A percentile compares a stretch with the other conserved stretches of the same genome.
Conservation (phyloP, 169 alveolate genomes). For the Babesia sp. region DNA sequence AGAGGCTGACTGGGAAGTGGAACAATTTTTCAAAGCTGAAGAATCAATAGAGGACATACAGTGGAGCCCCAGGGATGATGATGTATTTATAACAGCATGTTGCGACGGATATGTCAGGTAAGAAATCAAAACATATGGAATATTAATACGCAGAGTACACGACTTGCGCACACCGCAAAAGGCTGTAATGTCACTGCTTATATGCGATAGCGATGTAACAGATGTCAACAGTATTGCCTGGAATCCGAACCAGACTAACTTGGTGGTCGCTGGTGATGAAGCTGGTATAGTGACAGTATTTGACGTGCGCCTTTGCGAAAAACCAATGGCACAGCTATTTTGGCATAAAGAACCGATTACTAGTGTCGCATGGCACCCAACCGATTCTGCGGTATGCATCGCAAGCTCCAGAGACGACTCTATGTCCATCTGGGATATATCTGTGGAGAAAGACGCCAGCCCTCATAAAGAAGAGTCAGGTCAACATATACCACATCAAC, state of each 20-base stretch:
- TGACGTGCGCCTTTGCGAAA: slow-evolving; percentile 43
- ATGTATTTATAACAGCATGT: slow-evolving; percentile 68
- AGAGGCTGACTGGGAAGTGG: slow-evolving; percentile 53
- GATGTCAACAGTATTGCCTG: slow-evolving; percentile 64
- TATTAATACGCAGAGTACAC: slow-evolving; percentile 11
- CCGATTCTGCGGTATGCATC: slow-evolving; percentile 71
- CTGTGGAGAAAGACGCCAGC: slow-evolving; percentile 69
- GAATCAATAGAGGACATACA: slow-evolving; percentile 70
- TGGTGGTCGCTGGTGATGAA: slow-evolving; percentile 53
- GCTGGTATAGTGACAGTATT: slow-evolving; percentile 49
- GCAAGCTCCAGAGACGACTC: slow-evolving; percentile 74
- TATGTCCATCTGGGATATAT: slow-evolving; percentile 77
- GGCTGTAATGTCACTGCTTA: slow-evolving; percentile 42
- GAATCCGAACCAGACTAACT: slow-evolving; percentile 45
- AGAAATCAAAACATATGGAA: background rate
- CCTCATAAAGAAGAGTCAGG: background rate
- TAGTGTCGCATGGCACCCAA: slow-evolving; percentile 74
- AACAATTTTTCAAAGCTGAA: background rate
- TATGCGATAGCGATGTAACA: slow-evolving; percentile 19
- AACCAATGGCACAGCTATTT: slow-evolving; percentile 34
- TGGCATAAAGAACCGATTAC: slow-evolving; percentile 71
- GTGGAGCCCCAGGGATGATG: slow-evolving; percentile 68
- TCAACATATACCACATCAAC: slow-evolving; percentile 70
- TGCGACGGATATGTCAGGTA: slow-evolving; percentile 69
- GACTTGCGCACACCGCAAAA: slow-evolving; percentile 50